phyloP scores from a whole-genome alignment of 192 early-diverging fungal genomes.

The Podila epigama region DNA sequence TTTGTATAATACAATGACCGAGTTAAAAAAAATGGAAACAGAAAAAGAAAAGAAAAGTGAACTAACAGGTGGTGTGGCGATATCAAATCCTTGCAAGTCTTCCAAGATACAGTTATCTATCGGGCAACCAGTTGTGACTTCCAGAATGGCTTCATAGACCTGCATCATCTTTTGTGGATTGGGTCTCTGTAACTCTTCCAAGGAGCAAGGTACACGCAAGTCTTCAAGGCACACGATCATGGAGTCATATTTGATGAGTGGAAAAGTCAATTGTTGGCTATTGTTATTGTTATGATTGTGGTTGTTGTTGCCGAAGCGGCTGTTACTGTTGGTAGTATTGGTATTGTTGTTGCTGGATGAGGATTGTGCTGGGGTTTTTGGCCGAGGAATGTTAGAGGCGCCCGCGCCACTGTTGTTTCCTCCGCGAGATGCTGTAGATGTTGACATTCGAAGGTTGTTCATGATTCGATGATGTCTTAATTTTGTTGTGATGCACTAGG shows the following conservation, averaged over 20 bases:
- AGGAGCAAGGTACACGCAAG: slow-evolving; percentile 71
- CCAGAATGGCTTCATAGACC: slow-evolving; percentile 77
- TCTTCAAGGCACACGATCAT: slow-evolving; percentile 82
- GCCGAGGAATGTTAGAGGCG: slow-evolving; percentile 43
- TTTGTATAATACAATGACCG: background rate
- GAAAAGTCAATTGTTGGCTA: slow-evolving; percentile 57
- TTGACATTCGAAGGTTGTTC: slow-evolving; percentile 31
- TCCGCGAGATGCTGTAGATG: background rate
- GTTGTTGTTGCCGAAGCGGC: too few species aligned
- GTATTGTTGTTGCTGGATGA: background rate
- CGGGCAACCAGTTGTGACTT: slow-evolving; percentile 70
- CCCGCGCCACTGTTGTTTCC: background rate
- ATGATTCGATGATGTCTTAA: background rate
- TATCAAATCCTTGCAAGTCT: slow-evolving; percentile 17
- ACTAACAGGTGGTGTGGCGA: background rate
- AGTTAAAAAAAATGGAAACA: background rate
- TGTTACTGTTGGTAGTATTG: background rate
- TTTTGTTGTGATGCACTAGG: background rate
- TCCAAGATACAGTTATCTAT: slow-evolving; percentile 57
- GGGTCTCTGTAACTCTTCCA: slow-evolving; percentile 79
- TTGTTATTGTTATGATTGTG: background rate
- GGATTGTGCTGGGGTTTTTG: background rate
- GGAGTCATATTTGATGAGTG: slow-evolving; percentile 73
- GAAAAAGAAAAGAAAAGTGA: background rate
- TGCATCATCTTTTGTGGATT: slow-evolving; percentile 69